Base-by-base conservation (phyloP, 2,329 filamentous ascomycete species). In the Fusarium pseudoanthophilum region DNA sequence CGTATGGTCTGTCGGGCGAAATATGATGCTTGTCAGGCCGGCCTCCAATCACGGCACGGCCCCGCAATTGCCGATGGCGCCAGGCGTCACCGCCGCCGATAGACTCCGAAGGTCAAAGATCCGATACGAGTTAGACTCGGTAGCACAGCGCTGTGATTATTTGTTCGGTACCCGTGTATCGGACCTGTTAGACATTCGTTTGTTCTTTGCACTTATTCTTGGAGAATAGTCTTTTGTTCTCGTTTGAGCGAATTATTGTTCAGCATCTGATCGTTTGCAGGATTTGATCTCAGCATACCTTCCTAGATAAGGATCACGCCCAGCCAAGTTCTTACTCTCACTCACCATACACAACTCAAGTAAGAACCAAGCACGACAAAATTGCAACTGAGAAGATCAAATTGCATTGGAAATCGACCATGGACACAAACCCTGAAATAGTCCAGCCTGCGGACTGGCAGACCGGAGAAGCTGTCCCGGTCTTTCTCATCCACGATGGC, bases 401-500 rank as follows among this genome's bases (percentile, higher is more conserved):
- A 20, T 57, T 16, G 10, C 7, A 20, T 28, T n/a, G 34, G 8
- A 15, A 5, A 20, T 43, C 14, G 16, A 36, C 18, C n/a, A 78
- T 80, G 74, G 71, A 77, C 13, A 53, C 69, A 7, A 82, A 81
- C 37, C 80, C 79, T 7, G 80, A 83, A 58, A 66, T 78, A 43
- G 70, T 83, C 58, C 82, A 83, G 75, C 73, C 78, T 21, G 80
- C 80, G 52, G 78, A 79, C 72, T 81, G 78, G 80, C 60, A 69
- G 26, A 72, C 67, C 15, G 69, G 75, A 18, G 70, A 70, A 37
- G 56, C 77, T 30, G 82, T 82, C n/a, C 88, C 89, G 4, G 80
- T 89, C 52, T 81, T 91, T 64, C 83, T 91, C 48, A 81, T 90
- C 43, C 89, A 91, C 79, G 89, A 91, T 69, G 89, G 89, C 71